Base-by-base conservation (phyloP, 2,329 filamentous ascomycete genomes). In the Emydomyces testavorans region DNA sequence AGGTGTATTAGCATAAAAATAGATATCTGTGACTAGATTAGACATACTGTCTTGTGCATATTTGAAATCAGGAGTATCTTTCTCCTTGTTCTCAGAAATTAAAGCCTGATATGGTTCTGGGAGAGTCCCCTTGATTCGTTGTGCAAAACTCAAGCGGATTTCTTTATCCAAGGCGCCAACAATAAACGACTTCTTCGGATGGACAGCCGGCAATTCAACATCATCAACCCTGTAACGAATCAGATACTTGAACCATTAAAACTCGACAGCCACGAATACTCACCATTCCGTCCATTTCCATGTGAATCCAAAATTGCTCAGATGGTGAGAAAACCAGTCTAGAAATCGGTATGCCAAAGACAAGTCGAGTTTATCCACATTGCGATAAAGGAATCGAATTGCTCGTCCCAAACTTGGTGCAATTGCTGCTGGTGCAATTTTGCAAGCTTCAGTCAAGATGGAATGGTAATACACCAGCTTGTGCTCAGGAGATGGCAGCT, bases 211-310 rank as follows among this genome's bases (percentile, higher is more conserved):
- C 21, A 93, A 75, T 36, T 79, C 75, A 13, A 94, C 80, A 62
- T 96, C 88, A 13, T 89, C 86, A 40, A 85, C 76, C 77, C 77
- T 80, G 21, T 8, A 40, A 16, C 13, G 29, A 10, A 16, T 32
- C 34, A 43, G 16, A 15, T 32, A 8, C 15, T 6, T 8, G 21
- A 37, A 8, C 3, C 6, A 36, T 24, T 7, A n/a, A 15, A 20
- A 16, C 24, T 34, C 11, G 8, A 31, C 24, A 10, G 29, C 26
- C 11, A 18, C 11, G 21, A 26, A 28, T 35, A 67, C 73, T 58
- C 65, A 79, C 92, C 92, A 98, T 69, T 98, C 92, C 13, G 84
- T 82, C 92, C 92, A 98, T 68, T 96, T 96, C 92, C 92, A 98
- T 7, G 92, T 92, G 64, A 96, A 98, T 46, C 94, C 92, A 62